Percentiles rank a stretch among this genome's conserved stretches.
Evolutionary conservation across 768 basidiomycete species (phyloP).

Genomic region (Russula brevipes): DNA sequence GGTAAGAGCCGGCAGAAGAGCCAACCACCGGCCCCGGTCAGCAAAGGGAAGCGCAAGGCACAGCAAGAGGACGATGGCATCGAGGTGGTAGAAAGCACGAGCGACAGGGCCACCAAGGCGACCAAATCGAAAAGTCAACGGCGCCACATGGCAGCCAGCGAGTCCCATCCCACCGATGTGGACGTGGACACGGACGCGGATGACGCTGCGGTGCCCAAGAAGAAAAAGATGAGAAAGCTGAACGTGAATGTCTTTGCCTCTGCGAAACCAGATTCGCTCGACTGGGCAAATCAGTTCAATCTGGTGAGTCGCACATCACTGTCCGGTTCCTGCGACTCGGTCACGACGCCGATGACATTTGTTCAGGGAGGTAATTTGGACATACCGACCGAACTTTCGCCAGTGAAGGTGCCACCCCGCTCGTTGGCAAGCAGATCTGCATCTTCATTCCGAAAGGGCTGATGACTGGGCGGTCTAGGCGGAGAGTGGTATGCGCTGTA

Average conservation of each 20-base stretch:
- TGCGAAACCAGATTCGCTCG: slow-evolving; percentile 16
- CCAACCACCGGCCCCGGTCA: slow-evolving; percentile 4
- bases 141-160: not conserved
- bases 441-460: slow-evolving; percentile 11
- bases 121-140: slow-evolving; percentile 2
- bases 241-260: slow-evolving; percentile 18
- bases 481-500: not conserved
- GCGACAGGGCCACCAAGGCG: not conserved
- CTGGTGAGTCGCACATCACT: slow-evolving; percentile 6
- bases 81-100: slow-evolving; percentile 4
- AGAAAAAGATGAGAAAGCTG: slow-evolving; percentile 23
- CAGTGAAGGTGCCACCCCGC: slow-evolving; percentile 22
- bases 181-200: slow-evolving; percentile 7
- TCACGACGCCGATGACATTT: not conserved
- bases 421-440: slow-evolving; percentile 8
- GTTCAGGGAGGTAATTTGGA: slow-evolving; percentile 19
- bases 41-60: slow-evolving; percentile 40
- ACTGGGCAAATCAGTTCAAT: slow-evolving; percentile 22
- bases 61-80: slow-evolving; percentile 27
- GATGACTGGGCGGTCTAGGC: not conserved
- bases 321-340: not conserved
- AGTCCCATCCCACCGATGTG: not conserved
- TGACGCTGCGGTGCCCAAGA: slow-evolving; percentile 17
- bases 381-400: slow-evolving; percentile 23
- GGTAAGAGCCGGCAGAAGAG: slow-evolving; percentile 14